phyloP scores from a whole-genome alignment of 2,329 filamentous ascomycete genomes.

The Uncinocarpus reesii region DNA sequence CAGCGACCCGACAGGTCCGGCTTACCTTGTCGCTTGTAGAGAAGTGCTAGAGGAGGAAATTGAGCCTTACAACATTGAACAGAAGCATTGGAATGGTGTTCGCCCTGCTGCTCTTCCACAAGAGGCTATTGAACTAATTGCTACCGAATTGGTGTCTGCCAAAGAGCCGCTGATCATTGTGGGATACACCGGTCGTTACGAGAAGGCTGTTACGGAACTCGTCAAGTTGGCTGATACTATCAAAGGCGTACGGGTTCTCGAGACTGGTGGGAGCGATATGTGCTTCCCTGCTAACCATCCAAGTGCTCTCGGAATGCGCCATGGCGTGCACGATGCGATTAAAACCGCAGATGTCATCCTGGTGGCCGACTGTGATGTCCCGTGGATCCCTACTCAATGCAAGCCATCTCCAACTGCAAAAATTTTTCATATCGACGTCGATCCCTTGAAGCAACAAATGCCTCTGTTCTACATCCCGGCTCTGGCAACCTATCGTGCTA shows the following conservation, averaged over 20 bases:
- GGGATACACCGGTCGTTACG: slow-evolving; percentile 42
- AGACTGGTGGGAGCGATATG: slow-evolving; percentile 46
- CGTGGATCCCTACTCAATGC: slow-evolving; percentile 77
- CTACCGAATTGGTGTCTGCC: slow-evolving; percentile 37
- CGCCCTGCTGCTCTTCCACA: slow-evolving; percentile 53
- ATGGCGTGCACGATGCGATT: slow-evolving; percentile 63
- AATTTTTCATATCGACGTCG: slow-evolving; percentile 56
- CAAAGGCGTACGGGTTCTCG: slow-evolving; percentile 42
- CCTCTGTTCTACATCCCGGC: slow-evolving; percentile 62
- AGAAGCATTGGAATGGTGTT: slow-evolving; percentile 60
- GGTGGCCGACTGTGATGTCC: slow-evolving; percentile 80
- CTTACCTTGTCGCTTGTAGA: slow-evolving; percentile 66
- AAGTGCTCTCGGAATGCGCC: slow-evolving; percentile 59
- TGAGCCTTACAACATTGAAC: slow-evolving; percentile 57
- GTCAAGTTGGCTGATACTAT: slow-evolving; percentile 40
- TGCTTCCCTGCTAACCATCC: slow-evolving; percentile 40
- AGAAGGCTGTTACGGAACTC: slow-evolving; percentile 35
- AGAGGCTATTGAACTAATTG: slow-evolving; percentile 37
- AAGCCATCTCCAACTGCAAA: slow-evolving; percentile 47
- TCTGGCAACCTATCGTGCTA: slow-evolving; percentile 55
- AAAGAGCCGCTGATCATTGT: slow-evolving; percentile 42
- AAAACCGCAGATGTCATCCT: slow-evolving; percentile 71
- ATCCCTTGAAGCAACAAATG: slow-evolving; percentile 62
- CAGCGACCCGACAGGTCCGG: slow-evolving; percentile 66
- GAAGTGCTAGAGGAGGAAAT: slow-evolving; percentile 84